Conservation (phyloP, 371 early-diverging fungal species). For the Thermomucor indicae-seudaticae region DNA sequence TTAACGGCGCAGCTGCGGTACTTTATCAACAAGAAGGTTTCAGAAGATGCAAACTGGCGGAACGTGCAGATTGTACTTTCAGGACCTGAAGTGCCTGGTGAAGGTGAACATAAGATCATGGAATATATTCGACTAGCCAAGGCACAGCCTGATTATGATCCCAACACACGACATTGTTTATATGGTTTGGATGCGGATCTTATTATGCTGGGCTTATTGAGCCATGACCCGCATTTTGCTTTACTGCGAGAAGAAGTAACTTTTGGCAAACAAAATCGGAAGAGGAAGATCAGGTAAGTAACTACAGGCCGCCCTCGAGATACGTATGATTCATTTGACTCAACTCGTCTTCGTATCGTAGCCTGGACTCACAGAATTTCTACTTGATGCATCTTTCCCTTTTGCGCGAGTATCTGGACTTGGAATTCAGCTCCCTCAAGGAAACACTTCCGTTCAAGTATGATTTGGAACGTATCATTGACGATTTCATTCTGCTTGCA, state of each 20-base stretch:
- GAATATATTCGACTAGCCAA: constrained; percentile 91
- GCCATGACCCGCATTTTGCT: constrained; percentile 95
- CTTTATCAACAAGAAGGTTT: constrained; percentile 88
- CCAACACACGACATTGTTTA: constrained; percentile 91
- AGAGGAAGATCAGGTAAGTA: constrained; percentile 44
- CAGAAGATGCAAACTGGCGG: constrained; percentile 90
- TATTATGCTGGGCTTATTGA: constrained; percentile 95
- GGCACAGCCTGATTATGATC: constrained; percentile 73
- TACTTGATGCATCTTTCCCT: constrained; percentile 83
- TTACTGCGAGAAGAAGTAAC: constrained; percentile 96
- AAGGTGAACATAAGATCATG: constrained; percentile 99
- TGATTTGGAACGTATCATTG: constrained; percentile 91
- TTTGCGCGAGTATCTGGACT: constrained; percentile 88
- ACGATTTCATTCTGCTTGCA: constrained; percentile 94
- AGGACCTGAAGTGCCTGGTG: constrained; percentile 97
- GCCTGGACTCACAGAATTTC: constrained; percentile 62
- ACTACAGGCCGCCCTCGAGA: no score
- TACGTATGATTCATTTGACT: no score
- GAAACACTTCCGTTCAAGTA: constrained; percentile 57
- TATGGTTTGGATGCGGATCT: constrained; percentile 99
- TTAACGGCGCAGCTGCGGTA: constrained; percentile 83
- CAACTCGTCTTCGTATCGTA: constrained; percentile 1
- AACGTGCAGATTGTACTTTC: constrained; percentile 88
- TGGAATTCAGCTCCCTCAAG: constrained; percentile 71
- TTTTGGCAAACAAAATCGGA: constrained; percentile 68